These are phyloP conservation scores for Penicillium decumbens DNA, from an alignment of 2,329 filamentous ascomycete species.

Conservation along the genomic window DNA sequence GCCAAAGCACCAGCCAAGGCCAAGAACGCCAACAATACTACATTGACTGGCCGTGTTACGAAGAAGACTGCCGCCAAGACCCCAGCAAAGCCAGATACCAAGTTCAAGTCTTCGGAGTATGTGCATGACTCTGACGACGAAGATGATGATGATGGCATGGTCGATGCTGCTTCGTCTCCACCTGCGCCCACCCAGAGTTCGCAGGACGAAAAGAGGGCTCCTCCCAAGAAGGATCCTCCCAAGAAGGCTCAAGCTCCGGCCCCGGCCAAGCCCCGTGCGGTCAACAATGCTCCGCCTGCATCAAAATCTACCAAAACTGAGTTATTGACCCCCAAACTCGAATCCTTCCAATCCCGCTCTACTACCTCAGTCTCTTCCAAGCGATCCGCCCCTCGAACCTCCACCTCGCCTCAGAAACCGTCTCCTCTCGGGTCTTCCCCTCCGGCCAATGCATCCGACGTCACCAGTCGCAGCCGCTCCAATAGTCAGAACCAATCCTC, in stretches of 20 bases:
- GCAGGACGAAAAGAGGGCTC: constrained; percentile 13
- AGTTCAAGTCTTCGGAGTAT: constrained; percentile 53
- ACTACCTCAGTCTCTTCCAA: constrained; percentile 34
- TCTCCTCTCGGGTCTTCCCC: constrained; percentile 59
- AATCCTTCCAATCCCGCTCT: constrained; percentile 8
- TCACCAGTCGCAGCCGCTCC: constrained; percentile 44
- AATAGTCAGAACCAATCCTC: constrained; percentile 43
- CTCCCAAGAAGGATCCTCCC: constrained; percentile 18
- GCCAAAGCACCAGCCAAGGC: constrained; percentile 30
- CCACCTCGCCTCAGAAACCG: constrained; percentile 56
- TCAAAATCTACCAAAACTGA: constrained; percentile 26
- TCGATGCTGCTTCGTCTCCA: constrained; percentile 25
- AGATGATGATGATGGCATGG: constrained; percentile 44
- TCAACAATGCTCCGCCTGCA: constrained; percentile 21
- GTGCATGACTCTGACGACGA: constrained; percentile 52
- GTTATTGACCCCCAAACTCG: constrained; percentile 22
- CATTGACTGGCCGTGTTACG: constrained; percentile 40
- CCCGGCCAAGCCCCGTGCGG: constrained; percentile 16
- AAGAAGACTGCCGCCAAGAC: constrained; percentile 45
- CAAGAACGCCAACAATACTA: constrained; percentile 50
- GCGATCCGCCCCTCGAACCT: constrained; percentile 36
- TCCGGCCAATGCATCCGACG: constrained; percentile 57
- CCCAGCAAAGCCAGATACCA: constrained; percentile 37
- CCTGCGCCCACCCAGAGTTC: constrained; percentile 20
- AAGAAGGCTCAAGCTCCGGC: constrained; percentile 17